phyloP scores from a whole-genome alignment of 140 eudicot species.

The Ambrosia hybrid region DNA sequence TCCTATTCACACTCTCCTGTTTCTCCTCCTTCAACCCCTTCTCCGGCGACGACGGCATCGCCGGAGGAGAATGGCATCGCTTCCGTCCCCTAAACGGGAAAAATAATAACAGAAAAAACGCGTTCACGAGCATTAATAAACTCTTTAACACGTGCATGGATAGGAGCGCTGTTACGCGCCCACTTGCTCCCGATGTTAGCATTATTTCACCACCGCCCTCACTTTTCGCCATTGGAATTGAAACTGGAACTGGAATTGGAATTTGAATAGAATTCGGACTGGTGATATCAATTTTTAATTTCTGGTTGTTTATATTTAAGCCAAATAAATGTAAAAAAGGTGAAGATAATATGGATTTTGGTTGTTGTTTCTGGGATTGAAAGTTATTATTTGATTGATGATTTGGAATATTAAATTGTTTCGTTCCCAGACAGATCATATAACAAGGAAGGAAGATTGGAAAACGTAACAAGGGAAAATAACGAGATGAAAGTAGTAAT shows the following conservation, averaged over 20 bases:
- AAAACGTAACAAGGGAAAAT: conserved; percentile 9
- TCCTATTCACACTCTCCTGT: conserved; percentile 17
- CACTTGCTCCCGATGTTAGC: conserved; percentile 72
- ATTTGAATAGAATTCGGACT: too few species aligned
- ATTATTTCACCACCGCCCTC: conserved; percentile 35
- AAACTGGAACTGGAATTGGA: too few species aligned
- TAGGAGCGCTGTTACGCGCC: conserved; percentile 62
- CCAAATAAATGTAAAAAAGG: neutral
- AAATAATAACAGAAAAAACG: conserved; percentile 46
- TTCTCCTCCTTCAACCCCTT: conserved; percentile 24
- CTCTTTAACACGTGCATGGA: conserved; percentile 55
- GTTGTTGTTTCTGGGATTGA: conserved; percentile 5
- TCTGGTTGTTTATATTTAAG: too few species aligned
- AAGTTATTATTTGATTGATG: conserved; percentile 17
- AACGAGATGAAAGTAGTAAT: neutral
- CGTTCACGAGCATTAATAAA: conserved; percentile 48
- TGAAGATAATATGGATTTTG: neutral
- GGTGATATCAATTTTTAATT: too few species aligned
- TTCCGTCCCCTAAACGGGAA: conserved; percentile 66
- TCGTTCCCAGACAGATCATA: conserved; percentile 39
- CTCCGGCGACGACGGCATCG: conserved; percentile 7
- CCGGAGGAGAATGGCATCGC: neutral
- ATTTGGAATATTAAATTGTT: neutral
- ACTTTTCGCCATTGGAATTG: conserved; percentile 26
- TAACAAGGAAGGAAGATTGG: conserved; percentile 38